These are phyloP conservation scores for Klebsormidium nitens DNA, from an alignment of 139 green algal species.

Conservation along the genomic window DNA sequence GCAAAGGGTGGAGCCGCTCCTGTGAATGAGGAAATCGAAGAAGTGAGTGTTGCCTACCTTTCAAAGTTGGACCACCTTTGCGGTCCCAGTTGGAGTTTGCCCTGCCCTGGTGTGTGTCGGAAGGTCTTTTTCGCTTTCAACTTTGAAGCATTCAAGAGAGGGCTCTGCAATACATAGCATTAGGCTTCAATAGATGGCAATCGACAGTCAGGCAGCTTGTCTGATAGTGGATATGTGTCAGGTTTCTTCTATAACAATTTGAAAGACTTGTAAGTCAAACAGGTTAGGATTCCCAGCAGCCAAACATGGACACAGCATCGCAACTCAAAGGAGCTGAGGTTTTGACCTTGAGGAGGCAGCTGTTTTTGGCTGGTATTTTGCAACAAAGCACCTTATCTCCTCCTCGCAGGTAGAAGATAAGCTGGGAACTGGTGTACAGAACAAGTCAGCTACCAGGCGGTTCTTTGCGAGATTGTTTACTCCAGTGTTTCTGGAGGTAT, in stretches of 20 bases:
- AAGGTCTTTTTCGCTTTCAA: not conserved
- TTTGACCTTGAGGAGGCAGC: not conserved
- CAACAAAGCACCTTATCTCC: not conserved
- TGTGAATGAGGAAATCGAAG: conserved; percentile 47
- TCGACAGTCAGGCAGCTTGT: too few relatives aligned
- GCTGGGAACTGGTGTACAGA: conserved; percentile 11
- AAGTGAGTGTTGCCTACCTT: conserved; percentile 6
- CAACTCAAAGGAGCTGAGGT: not conserved
- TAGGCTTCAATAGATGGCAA: too few relatives aligned
- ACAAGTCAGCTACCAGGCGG: not conserved
- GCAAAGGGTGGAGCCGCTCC: conserved; percentile 12
- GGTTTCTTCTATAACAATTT: not conserved
- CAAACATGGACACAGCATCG: too few relatives aligned
- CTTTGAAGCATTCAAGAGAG: not conserved
- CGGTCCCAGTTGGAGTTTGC: not conserved
- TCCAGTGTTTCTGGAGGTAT: conserved; percentile 80
- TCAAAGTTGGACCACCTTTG: not conserved
- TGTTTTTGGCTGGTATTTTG: not conserved
- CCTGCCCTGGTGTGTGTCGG: not conserved
- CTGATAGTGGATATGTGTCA: too few relatives aligned
- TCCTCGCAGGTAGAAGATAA: conserved; percentile 43
- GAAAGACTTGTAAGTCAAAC: too few relatives aligned
- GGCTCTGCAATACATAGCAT: too few relatives aligned
- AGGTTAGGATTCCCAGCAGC: too few relatives aligned
- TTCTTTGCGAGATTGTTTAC: conserved; percentile 60